These are phyloP conservation scores for Termitomyces sp. DNA, from an alignment of 768 basidiomycete genomes.

Conservation along the genomic window DNA sequence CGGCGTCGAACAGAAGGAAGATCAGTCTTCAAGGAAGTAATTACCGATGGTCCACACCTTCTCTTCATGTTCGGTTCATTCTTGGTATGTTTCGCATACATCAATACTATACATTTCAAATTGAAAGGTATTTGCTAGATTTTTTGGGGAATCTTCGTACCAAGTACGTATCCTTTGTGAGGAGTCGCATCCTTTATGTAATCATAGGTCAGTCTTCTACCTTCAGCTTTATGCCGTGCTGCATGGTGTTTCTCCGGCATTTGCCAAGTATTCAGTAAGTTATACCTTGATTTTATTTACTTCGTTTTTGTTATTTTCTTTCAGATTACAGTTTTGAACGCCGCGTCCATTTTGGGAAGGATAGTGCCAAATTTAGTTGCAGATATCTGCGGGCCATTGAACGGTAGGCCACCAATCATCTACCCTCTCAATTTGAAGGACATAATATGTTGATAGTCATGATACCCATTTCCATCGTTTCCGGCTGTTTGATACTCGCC, in stretches of 20 bases:
- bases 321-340: constrained; percentile 50
- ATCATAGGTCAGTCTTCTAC: constrained; percentile 37
- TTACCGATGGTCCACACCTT: constrained; percentile 37
- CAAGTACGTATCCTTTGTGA: constrained; percentile 29
- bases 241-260: constrained; percentile 29
- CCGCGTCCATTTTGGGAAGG: constrained; percentile 48
- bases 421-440: not conserved
- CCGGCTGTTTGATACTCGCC: constrained; percentile 42
- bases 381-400: constrained; percentile 44
- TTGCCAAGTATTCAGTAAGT: constrained; percentile 42
- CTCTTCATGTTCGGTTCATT: constrained; percentile 36
- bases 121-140: constrained; percentile 16
- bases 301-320: not conserved
- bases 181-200: not conserved
- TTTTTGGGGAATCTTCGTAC: constrained; percentile 48
- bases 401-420: constrained; percentile 26
- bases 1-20: constrained; percentile 13
- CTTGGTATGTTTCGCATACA: constrained; percentile 18
- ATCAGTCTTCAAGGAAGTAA: constrained; percentile 27
- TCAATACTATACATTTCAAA: not conserved
- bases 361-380: constrained; percentile 52
- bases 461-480: constrained; percentile 34
- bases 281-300: not conserved
- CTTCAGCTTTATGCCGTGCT: constrained; percentile 42
- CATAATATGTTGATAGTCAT: constrained; percentile 27